Evolutionary conservation across 352 stramenopile species (phyloP), one percentile per base, ranked within the genome.

Genomic region (Phytophthora sojae): DNA sequence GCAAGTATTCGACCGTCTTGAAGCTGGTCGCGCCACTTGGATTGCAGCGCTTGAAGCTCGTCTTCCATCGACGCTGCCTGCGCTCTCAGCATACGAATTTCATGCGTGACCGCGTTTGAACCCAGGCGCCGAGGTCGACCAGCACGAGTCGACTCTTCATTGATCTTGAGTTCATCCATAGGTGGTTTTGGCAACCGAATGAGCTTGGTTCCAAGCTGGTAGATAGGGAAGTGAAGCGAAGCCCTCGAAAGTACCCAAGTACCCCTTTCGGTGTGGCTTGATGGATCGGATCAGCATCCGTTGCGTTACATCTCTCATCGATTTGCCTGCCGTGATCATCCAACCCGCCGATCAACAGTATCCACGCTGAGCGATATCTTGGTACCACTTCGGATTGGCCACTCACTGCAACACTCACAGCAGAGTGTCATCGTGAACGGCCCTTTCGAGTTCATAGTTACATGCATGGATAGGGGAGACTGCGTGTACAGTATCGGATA

Each of bases 41-140:
- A 1, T 7, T 57, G 39, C 7, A 77, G 54, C 12, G 9, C 29
- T 23, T 35, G 32, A 4, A 77, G 59, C 6, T 77, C 29, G 19
- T 74, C 61, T 47, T 74, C 64, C 64, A 77, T 60, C 2, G 58
- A 59, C 15, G 70, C 49, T 6, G 73, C 70, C 57, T 74, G 64
- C 30, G 15, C 51, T 37, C 64, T 53, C 11, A 77, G 56, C n/a
- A 71, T 47, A 11, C 57, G 50, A 30, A 77, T 55, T 26, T 74
- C 59, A 6, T 74, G 56, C 30, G 35, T 26, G 45, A 7, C 65
- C 3, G 55, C 42, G 17, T 8, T 65, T 30, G 26, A 5, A 26
- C 30, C 21, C 25, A 50, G 19, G 44, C 44, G 5, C 11, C 44
- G 25, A 15, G 17, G 26, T 21, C 23, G 44, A 12, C 25, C 29